These are phyloP conservation scores for Cymbomonas tetramitiformis DNA, from an alignment of 139 green algal species.

Conservation along the genomic window DNA sequence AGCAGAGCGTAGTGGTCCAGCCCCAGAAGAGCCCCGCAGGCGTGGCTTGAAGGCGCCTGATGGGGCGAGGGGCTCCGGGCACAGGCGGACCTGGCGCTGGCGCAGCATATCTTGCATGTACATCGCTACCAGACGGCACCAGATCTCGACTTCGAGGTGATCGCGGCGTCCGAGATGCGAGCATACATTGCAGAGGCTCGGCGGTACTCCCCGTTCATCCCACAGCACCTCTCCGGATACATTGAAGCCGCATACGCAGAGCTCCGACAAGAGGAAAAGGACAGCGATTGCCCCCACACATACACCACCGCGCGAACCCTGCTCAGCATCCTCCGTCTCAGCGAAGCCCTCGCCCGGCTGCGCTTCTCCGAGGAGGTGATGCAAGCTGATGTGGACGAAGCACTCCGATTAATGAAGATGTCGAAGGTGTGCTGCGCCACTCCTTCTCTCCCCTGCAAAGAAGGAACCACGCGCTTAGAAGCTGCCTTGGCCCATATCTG, in stretches of 20 bases:
- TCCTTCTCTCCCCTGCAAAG: conserved; percentile 31
- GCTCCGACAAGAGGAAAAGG: conserved; percentile 56
- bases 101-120: conserved; percentile 81
- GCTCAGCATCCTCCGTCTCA: conserved; percentile 82
- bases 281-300: conserved; percentile 26
- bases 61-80: no score
- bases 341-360: conserved; percentile 70
- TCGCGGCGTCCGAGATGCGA: conserved; percentile 51
- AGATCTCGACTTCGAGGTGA: conserved; percentile 18
- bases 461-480: conserved; percentile 11
- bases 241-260: conserved; percentile 70
- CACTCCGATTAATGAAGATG: conserved; percentile 78
- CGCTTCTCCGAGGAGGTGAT: conserved; percentile 40
- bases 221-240: conserved; percentile 69
- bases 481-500: not conserved
- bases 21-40: no score
- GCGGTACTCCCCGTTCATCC: conserved; percentile 51
- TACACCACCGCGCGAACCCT: conserved; percentile 80
- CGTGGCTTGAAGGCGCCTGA: no score
- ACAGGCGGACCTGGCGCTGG: conserved; percentile 59
- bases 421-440: conserved; percentile 57
- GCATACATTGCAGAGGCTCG: conserved; percentile 63
- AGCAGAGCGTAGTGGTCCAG: no score
- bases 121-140: conserved; percentile 33
- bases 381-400: conserved; percentile 83